Percentiles rank a stretch among this genome's conserved stretches.
phyloP scores from a whole-genome alignment of 176 grass and related monocot genomes.

The Eragrostis nindensis region DNA sequence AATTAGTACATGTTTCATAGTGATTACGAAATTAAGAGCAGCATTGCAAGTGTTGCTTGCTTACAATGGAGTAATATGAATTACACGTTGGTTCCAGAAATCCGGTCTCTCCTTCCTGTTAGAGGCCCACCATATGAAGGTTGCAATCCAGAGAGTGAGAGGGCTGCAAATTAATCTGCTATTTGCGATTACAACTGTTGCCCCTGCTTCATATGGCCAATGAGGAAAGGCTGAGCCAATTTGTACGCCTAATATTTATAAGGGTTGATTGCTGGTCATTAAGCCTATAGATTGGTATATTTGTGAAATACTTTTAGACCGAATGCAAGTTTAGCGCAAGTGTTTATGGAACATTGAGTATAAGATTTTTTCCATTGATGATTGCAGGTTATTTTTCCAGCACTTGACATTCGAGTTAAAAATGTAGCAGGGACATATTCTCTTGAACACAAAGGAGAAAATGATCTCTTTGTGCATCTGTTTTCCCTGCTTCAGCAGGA shows the following conservation, averaged over 20 bases:
- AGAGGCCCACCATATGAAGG: neutral
- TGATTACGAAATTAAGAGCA: neutral
- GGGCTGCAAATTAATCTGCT: neutral
- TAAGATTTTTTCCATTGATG: constrained; percentile 18
- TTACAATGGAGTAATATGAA: neutral
- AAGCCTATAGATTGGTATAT: neutral
- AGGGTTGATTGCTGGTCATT: neutral
- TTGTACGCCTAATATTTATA: neutral
- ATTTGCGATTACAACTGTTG: neutral
- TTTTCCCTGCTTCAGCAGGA: constrained; percentile 62
- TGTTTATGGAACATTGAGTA: neutral
- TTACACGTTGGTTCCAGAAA: neutral
- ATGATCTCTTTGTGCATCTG: constrained; percentile 66
- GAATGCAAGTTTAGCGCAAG: neutral
- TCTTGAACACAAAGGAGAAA: constrained; percentile 86
- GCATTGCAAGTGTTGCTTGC: neutral
- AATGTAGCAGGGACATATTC: constrained; percentile 88
- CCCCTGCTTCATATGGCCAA: neutral
- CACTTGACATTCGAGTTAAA: constrained; percentile 90
- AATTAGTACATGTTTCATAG: neutral
- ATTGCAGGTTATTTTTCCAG: constrained; percentile 85
- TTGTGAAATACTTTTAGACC: neutral
- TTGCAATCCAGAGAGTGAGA: neutral
- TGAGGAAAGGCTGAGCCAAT: neutral
- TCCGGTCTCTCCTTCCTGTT: neutral